Conservation (phyloP, 2,329 filamentous ascomycete species). For the Raffaelea ambrosiae region DNA sequence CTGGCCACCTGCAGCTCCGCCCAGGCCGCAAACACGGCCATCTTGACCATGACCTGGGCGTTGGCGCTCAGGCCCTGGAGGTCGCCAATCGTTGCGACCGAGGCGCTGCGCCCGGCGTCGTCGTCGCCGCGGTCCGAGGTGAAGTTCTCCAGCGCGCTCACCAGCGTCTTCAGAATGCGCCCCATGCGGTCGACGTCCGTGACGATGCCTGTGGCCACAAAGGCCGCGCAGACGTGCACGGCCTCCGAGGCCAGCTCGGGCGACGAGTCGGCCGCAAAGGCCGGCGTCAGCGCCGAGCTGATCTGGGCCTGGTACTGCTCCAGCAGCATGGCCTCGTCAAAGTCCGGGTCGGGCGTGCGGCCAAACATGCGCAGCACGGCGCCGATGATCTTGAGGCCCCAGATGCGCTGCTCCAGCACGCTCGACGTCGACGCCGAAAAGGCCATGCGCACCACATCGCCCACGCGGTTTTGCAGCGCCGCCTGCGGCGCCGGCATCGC, state of each 20-base stretch:
- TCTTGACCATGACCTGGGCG: slow-evolving; percentile 96
- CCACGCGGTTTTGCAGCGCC: slow-evolving; percentile 73
- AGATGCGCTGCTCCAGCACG: slow-evolving; percentile 80
- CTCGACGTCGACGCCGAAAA: slow-evolving; percentile 95
- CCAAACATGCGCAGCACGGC: slow-evolving; percentile 94
- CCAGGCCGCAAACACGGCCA: slow-evolving; percentile 95
- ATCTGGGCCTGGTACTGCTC: slow-evolving; percentile 99
- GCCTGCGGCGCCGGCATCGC: slow-evolving; percentile 57
- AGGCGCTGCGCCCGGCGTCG: too few species aligned
- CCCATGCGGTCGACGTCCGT: slow-evolving; percentile 99
- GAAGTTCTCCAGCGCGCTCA: slow-evolving; percentile 87
- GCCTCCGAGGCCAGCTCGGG: slow-evolving; percentile 93
- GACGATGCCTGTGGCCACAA: slow-evolving; percentile 94
- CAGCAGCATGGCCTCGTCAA: slow-evolving; percentile 89
- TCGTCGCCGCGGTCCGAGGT: slow-evolving; percentile 48
- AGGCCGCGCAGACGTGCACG: slow-evolving; percentile 95
- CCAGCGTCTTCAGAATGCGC: slow-evolving; percentile 86
- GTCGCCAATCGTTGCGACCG: slow-evolving; percentile 75
- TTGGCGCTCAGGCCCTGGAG: slow-evolving; percentile 89
- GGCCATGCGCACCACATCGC: slow-evolving; percentile 90
- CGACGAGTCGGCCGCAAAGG: slow-evolving; percentile 91
- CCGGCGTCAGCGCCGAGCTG: slow-evolving; percentile 89
- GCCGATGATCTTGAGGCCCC: slow-evolving; percentile 89
- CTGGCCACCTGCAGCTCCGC: slow-evolving; percentile 94
- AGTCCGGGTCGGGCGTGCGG: slow-evolving; percentile 90